These are phyloP conservation scores for Vicia villosa DNA, from an alignment of 306 rosid species.

Conservation along the genomic window DNA sequence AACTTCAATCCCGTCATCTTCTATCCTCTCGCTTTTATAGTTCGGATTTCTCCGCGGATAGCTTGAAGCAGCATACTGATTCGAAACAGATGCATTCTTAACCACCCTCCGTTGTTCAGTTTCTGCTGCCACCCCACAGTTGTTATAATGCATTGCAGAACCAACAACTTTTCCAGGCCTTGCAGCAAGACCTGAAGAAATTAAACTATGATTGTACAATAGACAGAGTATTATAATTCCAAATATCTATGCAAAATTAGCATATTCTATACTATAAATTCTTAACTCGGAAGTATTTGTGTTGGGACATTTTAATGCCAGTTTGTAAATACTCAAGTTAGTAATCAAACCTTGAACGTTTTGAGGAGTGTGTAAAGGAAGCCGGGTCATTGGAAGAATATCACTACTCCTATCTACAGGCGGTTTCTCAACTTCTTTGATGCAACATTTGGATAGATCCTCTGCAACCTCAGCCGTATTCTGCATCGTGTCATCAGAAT, in stretches of 20 bases:
- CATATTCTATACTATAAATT: too few species aligned
- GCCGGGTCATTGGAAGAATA: slow-evolving; percentile 58
- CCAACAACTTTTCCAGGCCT: slow-evolving; percentile 94
- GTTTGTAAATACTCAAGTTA: background rate
- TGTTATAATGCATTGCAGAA: slow-evolving; percentile 77
- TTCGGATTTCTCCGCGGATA: slow-evolving; percentile 85
- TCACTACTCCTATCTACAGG: slow-evolving; percentile 62
- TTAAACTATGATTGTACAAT: slow-evolving; percentile 17
- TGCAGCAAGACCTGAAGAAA: slow-evolving; percentile 72
- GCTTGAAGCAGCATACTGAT: slow-evolving; percentile 62
- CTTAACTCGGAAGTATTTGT: too few species aligned
- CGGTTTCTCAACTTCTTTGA: slow-evolving; percentile 82
- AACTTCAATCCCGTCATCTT: slow-evolving; percentile 75
- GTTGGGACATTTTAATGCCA: too few species aligned
- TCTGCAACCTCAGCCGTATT: slow-evolving; percentile 67
- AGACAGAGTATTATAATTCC: too few species aligned
- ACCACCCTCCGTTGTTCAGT: slow-evolving; percentile 73
- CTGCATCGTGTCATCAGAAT: slow-evolving; percentile 63
- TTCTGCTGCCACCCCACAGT: slow-evolving; percentile 75
- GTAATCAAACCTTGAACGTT: slow-evolving; percentile 70
- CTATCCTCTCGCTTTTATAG: slow-evolving; percentile 74
- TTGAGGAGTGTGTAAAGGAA: slow-evolving; percentile 83
- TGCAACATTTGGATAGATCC: slow-evolving; percentile 80
- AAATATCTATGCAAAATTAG: too few species aligned
- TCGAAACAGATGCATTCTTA: slow-evolving; percentile 62